These are phyloP conservation scores for Kwoniella sp. DNA, from an alignment of 768 basidiomycete species.

Conservation along the genomic window DNA sequence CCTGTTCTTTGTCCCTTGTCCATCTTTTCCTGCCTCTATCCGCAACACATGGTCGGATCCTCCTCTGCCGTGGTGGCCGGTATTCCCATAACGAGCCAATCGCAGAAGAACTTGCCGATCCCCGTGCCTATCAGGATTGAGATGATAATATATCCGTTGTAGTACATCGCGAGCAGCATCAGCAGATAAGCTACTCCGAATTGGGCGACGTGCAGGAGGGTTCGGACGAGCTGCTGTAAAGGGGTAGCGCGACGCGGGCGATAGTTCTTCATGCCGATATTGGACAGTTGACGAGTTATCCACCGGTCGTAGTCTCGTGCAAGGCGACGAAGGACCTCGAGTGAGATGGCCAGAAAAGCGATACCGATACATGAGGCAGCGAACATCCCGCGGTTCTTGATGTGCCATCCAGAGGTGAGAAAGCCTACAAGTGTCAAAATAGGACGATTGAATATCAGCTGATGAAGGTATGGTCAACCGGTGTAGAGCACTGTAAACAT, in stretches of 20 bases:
- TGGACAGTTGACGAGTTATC: constrained; percentile 25
- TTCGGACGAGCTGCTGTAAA: constrained; percentile 43
- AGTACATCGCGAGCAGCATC: constrained; percentile 49
- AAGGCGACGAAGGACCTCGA: constrained; percentile 49
- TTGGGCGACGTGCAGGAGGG: constrained; percentile 33
- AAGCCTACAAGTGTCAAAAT: constrained; percentile 37
- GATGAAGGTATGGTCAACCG: not conserved
- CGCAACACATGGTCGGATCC: constrained; percentile 20
- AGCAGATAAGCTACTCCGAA: constrained; percentile 35
- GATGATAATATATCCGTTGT: constrained; percentile 53
- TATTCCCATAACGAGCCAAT: constrained; percentile 30
- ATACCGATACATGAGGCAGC: constrained; percentile 52
- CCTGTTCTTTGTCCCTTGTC: not conserved
- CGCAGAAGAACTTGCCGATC: constrained; percentile 41
- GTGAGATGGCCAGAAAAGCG: constrained; percentile 47
- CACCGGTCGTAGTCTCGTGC: constrained; percentile 49
- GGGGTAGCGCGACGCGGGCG: constrained; percentile 25
- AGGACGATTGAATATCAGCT: not conserved
- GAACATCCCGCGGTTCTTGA: constrained; percentile 46
- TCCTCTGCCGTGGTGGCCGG: constrained; percentile 11
- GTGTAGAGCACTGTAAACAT: not conserved
- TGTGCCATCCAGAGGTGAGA: constrained; percentile 49
- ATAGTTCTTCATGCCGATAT: constrained; percentile 11
- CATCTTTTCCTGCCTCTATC: not conserved
- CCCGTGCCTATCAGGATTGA: constrained; percentile 45